A percentile compares a stretch with the other conserved stretches of the same genome.
Conservation (phyloP, 257 asterid genomes). For the Misopates orontium region DNA sequence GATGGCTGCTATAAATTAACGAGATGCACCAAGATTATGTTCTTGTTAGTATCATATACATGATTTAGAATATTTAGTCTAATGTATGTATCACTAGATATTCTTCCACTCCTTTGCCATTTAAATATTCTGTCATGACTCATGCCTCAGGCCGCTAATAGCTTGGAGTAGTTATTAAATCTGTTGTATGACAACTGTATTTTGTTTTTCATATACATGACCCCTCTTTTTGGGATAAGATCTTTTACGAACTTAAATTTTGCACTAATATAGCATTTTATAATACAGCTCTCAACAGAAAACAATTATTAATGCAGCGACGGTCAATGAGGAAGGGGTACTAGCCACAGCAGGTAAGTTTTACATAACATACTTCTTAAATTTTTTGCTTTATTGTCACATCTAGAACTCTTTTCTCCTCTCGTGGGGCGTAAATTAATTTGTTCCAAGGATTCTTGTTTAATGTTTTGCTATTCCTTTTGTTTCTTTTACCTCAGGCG, state of each 20-base stretch:
- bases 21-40: too few relatives aligned
- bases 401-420: conserved; percentile 7
- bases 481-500: conserved; percentile 47
- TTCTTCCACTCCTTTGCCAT: background rate
- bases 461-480: conserved; percentile 10
- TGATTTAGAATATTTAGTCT: background rate
- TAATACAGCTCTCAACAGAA: conserved; percentile 86
- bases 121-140: background rate
- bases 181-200: background rate
- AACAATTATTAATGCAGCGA: conserved; percentile 87
- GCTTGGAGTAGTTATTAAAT: background rate
- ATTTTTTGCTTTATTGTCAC: background rate
- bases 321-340: conserved; percentile 87
- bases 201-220: background rate
- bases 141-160: background rate
- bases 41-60: background rate
- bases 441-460: background rate
- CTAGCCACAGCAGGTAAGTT: conserved; percentile 86
- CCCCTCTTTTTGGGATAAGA: background rate
- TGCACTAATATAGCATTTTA: conserved; percentile 21
- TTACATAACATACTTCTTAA: background rate
- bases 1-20: too few relatives aligned
- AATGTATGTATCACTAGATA: background rate
- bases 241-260: background rate
- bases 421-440: background rate